phyloP scores from a whole-genome alignment of 106 monocot genomes.

The Dioscorea alata region DNA sequence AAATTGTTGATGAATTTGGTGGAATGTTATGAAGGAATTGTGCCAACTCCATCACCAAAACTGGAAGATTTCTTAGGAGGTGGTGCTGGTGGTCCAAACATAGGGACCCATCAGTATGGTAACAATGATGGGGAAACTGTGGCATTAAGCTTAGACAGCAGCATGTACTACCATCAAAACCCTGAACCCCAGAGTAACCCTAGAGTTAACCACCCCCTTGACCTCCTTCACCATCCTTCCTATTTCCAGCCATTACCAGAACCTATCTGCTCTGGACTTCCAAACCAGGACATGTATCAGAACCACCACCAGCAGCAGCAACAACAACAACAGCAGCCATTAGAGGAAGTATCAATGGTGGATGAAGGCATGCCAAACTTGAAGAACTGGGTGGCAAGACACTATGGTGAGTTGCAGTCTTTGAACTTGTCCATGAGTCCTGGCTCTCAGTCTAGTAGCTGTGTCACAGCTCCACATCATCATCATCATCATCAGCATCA shows the following conservation, averaged over 20 bases:
- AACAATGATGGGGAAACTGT: conserved; percentile 60
- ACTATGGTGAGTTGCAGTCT: conserved; percentile 63
- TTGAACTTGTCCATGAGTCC: conserved; percentile 94
- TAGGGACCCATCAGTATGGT: conserved; percentile 74
- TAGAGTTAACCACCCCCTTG: not conserved
- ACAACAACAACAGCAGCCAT: not conserved
- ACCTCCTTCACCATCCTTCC: conserved; percentile 12
- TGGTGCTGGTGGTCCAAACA: conserved; percentile 42
- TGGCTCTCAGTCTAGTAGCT: conserved; percentile 78
- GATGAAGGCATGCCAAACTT: conserved; percentile 2
- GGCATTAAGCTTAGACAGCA: conserved; percentile 64
- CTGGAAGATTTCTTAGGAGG: conserved; percentile 96
- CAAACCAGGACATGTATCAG: conserved; percentile 24
- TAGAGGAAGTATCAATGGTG: too few relatives aligned
- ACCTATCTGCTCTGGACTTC: not conserved
- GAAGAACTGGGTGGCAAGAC: conserved; percentile 47
- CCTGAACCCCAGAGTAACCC: conserved; percentile 25
- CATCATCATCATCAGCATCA: conserved; percentile 15
- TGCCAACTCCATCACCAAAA: conserved; percentile 83
- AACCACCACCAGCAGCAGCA: conserved; percentile 23
- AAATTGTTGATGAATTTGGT: conserved; percentile 8
- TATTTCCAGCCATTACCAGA: conserved; percentile 56
- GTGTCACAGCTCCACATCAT: conserved; percentile 49
- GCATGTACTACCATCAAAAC: conserved; percentile 60
- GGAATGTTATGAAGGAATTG: conserved; percentile 53